Percentiles rank a stretch among this genome's conserved stretches.
Evolutionary conservation across 805 yeast genomes (phyloP).

Genomic region (Candida endomychidarum): DNA sequence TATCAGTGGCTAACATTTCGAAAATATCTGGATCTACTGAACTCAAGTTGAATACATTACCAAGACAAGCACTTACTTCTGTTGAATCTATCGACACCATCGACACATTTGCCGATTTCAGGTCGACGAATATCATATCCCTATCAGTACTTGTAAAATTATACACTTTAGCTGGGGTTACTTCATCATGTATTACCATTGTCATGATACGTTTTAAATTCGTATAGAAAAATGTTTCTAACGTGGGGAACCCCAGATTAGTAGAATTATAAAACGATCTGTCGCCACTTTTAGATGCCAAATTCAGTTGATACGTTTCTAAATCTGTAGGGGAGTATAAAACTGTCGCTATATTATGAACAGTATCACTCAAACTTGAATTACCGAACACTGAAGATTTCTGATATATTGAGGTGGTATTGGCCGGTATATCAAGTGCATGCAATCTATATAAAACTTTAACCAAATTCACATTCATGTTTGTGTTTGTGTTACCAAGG

Average conservation of each 20-base stretch:
- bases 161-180: constrained; percentile 21
- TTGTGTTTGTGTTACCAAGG: constrained; percentile 29
- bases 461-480: constrained; percentile 32
- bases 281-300: neutral
- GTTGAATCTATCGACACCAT: constrained; percentile 16
- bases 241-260: constrained; percentile 25
- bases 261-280: constrained; percentile 24
- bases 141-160: constrained; percentile 24
- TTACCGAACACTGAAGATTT: constrained; percentile 23
- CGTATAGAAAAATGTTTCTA: constrained; percentile 24
- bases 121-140: constrained; percentile 8
- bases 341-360: constrained; percentile 19
- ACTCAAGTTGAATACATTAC: constrained; percentile 11
- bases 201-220: constrained; percentile 30
- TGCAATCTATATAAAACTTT: constrained; percentile 23
- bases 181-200: constrained; percentile 23
- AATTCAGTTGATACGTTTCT: constrained; percentile 8
- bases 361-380: constrained; percentile 26
- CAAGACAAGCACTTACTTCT: constrained; percentile 8
- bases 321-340: constrained; percentile 31
- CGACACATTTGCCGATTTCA: constrained; percentile 8
- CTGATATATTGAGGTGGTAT: constrained; percentile 10
- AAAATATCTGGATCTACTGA: constrained; percentile 9
- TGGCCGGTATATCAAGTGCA: constrained; percentile 11
- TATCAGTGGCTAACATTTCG: constrained; percentile 15